A percentile compares a stretch with the other conserved stretches of the same genome.
phyloP scores from a whole-genome alignment of 176 grass and related monocot species.

The Chrysopogon serrulatus region DNA sequence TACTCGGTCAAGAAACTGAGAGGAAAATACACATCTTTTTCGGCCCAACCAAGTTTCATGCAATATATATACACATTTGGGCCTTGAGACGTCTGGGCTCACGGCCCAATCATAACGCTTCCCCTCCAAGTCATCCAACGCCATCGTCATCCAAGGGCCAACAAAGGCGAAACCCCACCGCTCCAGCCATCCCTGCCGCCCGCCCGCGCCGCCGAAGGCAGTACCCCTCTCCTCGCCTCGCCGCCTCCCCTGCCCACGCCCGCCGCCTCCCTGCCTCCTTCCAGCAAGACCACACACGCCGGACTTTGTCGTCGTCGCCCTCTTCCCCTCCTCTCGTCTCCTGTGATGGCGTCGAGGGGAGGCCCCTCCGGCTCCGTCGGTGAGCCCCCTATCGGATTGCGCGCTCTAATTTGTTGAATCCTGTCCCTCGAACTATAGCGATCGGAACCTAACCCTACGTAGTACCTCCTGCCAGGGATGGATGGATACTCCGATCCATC shows the following conservation, averaged over 20 bases:
- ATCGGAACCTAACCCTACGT: neutral
- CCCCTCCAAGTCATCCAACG: neutral
- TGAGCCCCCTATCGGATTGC: conserved; percentile 24
- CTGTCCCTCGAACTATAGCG: neutral
- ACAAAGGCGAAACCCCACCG: neutral
- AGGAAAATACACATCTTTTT: too few relatives aligned
- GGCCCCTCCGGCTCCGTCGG: conserved; percentile 22
- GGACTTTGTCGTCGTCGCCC: neutral
- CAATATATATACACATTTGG: neutral
- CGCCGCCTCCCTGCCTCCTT: neutral
- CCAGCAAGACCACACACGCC: neutral
- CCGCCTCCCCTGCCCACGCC: neutral
- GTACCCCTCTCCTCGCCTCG: neutral
- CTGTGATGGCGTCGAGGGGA: conserved; percentile 36
- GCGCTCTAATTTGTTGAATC: neutral
- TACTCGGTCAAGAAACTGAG: too few relatives aligned
- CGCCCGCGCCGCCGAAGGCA: conserved; percentile 5
- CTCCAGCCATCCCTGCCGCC: neutral
- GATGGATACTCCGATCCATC: neutral
- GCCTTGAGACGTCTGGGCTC: neutral
- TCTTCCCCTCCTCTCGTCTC: neutral
- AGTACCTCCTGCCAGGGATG: neutral
- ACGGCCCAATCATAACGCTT: neutral
- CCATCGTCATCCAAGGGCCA: conserved; percentile 23
- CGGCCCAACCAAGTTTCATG: neutral